Percentiles rank a stretch among this genome's conserved stretches.
Conservation (phyloP, 1,139 yeast genomes). For the Groenewaldozyma auringiensis region DNA sequence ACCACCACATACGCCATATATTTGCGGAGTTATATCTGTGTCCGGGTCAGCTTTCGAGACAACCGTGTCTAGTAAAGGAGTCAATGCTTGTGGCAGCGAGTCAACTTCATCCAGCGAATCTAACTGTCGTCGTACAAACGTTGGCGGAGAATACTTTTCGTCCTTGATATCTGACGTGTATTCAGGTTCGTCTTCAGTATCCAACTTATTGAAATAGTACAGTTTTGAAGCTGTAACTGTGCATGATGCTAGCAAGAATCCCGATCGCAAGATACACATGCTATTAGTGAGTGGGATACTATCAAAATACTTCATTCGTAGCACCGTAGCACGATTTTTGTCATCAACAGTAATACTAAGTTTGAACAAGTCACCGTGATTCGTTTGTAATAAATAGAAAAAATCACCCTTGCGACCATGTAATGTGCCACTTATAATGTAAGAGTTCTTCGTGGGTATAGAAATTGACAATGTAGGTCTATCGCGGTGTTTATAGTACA, state of each 20-base stretch:
- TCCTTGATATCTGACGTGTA: slow-evolving; percentile 7
- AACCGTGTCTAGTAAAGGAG: slow-evolving; percentile 52
- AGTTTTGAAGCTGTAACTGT: slow-evolving; percentile 55
- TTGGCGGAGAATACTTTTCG: slow-evolving; percentile 15
- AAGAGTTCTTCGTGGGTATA: slow-evolving; percentile 12
- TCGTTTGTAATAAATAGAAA: slow-evolving; percentile 65
- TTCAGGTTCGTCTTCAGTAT: slow-evolving; percentile 42
- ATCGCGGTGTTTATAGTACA: slow-evolving; percentile 39
- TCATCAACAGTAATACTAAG: slow-evolving; percentile 37
- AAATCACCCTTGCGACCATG: slow-evolving; percentile 43
- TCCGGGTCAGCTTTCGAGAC: slow-evolving; percentile 30
- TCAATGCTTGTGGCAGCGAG: slow-evolving; percentile 39
- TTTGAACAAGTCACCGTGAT: slow-evolving; percentile 72
- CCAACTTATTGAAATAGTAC: slow-evolving; percentile 74
- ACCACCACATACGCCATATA: slow-evolving; percentile 36
- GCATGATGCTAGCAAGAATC: slow-evolving; percentile 63
- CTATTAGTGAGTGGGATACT: slow-evolving; percentile 53
- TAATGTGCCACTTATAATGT: slow-evolving; percentile 49
- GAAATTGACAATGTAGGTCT: slow-evolving; percentile 18
- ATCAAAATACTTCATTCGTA: slow-evolving; percentile 63
- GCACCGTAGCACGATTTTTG: slow-evolving; percentile 29
- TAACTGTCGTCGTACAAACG: slow-evolving; percentile 28
- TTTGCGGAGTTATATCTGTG: slow-evolving; percentile 29
- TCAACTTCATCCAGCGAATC: slow-evolving; percentile 57
- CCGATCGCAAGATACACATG: slow-evolving; percentile 61